phyloP scores from a whole-genome alignment of 2,329 filamentous ascomycete species.

The Tolypocladium cylindrosporum region DNA sequence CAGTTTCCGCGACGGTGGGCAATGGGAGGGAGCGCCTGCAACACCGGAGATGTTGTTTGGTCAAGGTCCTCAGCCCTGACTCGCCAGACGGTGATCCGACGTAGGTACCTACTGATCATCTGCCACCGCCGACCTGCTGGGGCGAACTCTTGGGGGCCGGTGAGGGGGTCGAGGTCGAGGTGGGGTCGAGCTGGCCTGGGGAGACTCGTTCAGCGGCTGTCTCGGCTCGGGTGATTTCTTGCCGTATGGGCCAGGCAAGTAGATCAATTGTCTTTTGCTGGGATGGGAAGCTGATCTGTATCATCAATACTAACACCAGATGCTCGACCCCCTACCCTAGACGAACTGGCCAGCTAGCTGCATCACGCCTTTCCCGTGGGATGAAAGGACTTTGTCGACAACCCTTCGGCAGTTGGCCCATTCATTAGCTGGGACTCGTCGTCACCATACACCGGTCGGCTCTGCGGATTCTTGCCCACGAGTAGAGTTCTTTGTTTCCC shows the following conservation, averaged over 20 bases:
- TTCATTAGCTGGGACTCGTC: too few relatives aligned
- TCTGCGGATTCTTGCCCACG: neutral
- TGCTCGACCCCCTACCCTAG: neutral
- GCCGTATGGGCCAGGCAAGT: neutral
- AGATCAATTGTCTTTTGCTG: neutral
- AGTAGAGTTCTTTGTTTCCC: neutral
- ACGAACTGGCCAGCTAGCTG: neutral
- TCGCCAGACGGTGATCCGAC: neutral
- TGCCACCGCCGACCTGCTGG: neutral
- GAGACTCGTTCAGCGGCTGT: neutral
- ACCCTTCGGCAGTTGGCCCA: neutral
- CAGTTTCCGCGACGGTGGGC: neutral
- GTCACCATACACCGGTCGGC: too few relatives aligned
- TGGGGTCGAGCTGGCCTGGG: neutral
- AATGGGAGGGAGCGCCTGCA: neutral
- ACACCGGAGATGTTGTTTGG: neutral
- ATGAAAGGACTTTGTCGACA: neutral
- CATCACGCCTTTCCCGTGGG: neutral
- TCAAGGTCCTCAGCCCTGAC: neutral
- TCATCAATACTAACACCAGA: neutral
- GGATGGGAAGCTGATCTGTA: neutral
- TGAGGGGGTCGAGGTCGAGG: neutral
- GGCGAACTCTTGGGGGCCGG: neutral
- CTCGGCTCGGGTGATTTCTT: neutral
- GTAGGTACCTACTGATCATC: neutral